Conservation (phyloP, 202 grass and related monocot genomes). For the Hordeum pubiflorum region DNA sequence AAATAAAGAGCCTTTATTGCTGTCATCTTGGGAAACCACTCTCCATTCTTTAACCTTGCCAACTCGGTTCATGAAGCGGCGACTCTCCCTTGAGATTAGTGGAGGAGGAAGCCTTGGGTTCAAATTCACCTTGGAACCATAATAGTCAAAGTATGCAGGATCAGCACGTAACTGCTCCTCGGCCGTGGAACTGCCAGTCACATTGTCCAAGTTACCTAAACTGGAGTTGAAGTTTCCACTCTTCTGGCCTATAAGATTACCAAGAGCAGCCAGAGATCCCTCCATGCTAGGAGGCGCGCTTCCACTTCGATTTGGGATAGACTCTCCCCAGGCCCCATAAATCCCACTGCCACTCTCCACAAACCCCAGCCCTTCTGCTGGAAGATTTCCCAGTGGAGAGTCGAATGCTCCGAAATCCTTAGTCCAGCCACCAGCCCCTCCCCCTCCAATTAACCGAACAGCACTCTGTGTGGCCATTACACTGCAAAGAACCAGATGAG, state of each 20-base stretch:
- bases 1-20: conserved; percentile 48
- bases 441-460: conserved; percentile 57
- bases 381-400: conserved; percentile 38
- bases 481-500: conserved; percentile 14
- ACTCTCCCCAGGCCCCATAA: conserved; percentile 51
- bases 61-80: conserved; percentile 61
- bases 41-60: conserved; percentile 56
- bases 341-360: conserved; percentile 44
- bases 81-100: conserved; percentile 71
- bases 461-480: conserved; percentile 86
- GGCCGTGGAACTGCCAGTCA: conserved; percentile 33
- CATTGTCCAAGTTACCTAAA: conserved; percentile 33
- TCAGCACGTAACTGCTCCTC: conserved; percentile 75
- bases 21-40: conserved; percentile 57
- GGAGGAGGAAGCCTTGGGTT: conserved; percentile 98
- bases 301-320: conserved; percentile 72
- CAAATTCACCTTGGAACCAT: conserved; percentile 82
- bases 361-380: conserved; percentile 61
- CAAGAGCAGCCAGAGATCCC: conserved; percentile 71
- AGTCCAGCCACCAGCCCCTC: conserved; percentile 58
- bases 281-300: conserved; percentile 96
- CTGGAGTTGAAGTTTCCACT: conserved; percentile 39
- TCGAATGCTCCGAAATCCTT: conserved; percentile 39
- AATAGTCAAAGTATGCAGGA: conserved; percentile 85
- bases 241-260: conserved; percentile 45